phyloP scores from a whole-genome alignment of 1,284 basidiomycete species.

The Microbotryomycetes sp. region DNA sequence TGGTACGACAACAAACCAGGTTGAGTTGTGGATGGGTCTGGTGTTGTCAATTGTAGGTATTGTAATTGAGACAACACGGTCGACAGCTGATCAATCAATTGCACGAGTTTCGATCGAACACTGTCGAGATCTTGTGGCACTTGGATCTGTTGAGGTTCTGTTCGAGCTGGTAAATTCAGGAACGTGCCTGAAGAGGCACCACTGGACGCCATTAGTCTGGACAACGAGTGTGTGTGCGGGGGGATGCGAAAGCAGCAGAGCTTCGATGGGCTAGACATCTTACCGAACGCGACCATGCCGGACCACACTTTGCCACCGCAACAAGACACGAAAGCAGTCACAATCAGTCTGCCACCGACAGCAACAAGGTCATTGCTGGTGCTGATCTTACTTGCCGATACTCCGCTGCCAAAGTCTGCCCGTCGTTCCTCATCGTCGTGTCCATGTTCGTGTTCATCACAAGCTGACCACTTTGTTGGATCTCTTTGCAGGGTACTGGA shows the following conservation, averaged over 20 bases:
- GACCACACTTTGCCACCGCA: not conserved
- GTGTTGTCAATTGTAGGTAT: slow-evolving; percentile 10
- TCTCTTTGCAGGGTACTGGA: slow-evolving; percentile 36
- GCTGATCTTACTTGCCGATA: slow-evolving; percentile 35
- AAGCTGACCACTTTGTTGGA: not conserved
- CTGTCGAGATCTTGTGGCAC: slow-evolving; percentile 18
- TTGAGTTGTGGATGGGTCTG: slow-evolving; percentile 5
- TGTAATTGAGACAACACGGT: slow-evolving; percentile 17
- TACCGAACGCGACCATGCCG: not conserved
- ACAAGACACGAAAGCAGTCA: slow-evolving; percentile 1
- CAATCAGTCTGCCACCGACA: not conserved
- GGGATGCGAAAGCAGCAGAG: not conserved
- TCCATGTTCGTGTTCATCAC: not conserved
- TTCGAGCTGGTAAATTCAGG: not conserved
- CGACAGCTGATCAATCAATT: slow-evolving; percentile 23
- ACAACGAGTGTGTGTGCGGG: no score
- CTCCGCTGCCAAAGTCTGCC: slow-evolving; percentile 23
- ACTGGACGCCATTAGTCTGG: no score
- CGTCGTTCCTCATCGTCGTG: not conserved
- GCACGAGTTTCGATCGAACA: slow-evolving; percentile 27
- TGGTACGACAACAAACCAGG: slow-evolving; percentile 17
- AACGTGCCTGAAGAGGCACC: no score
- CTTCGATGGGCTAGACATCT: not conserved
- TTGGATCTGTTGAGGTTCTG: not conserved
- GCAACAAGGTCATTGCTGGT: slow-evolving; percentile 5